Conservation (phyloP, 78 protist genomes). For the Dictyostelium citrinum region DNA sequence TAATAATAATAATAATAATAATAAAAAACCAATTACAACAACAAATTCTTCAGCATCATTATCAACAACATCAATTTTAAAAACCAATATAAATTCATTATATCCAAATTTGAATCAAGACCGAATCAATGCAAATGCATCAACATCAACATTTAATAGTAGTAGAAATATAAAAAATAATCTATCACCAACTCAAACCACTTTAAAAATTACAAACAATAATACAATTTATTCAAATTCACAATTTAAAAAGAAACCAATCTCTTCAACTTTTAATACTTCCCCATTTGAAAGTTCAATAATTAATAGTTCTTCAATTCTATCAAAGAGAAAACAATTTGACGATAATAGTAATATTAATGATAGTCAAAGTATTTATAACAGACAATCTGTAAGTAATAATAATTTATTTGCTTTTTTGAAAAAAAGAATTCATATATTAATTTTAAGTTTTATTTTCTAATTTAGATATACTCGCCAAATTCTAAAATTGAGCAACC, state of each 20-base stretch:
- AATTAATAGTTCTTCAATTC: background rate
- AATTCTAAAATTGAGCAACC: background rate
- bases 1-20: background rate
- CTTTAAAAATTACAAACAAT: background rate
- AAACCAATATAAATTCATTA: background rate
- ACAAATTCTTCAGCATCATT: too few species aligned
- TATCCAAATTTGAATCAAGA: conserved; percentile 12
- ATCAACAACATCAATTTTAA: background rate
- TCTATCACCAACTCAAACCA: conserved; percentile 23
- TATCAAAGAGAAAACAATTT: conserved; percentile 5
- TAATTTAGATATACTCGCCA: background rate
- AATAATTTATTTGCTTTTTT: too few species aligned
- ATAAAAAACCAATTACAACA: background rate
- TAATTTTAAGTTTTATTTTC: background rate
- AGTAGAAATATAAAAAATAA: conserved; percentile 18
- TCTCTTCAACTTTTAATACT: background rate
- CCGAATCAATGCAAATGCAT: background rate
- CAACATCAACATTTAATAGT: background rate
- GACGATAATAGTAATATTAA: background rate
- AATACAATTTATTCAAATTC: background rate
- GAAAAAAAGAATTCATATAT: too few species aligned
- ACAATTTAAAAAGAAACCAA: background rate
- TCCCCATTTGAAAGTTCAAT: background rate
- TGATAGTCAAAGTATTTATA: background rate
- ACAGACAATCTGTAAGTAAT: background rate